Conservation (phyloP, 1,139 yeast genomes). For the Hansenula sp. region DNA sequence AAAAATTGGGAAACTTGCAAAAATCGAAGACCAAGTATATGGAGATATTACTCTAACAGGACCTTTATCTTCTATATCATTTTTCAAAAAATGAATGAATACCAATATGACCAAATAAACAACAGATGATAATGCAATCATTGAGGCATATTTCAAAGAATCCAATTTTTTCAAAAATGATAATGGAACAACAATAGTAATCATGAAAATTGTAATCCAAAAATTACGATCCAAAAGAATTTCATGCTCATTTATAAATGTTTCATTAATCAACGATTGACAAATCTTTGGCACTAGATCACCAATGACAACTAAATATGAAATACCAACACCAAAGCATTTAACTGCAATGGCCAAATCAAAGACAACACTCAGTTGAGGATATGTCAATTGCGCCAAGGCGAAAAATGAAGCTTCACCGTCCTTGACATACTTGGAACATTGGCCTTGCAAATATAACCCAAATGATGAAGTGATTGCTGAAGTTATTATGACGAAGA, state of each 20-base stretch:
- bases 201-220: constrained; percentile 64
- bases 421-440: constrained; percentile 48
- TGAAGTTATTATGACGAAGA: constrained; percentile 61
- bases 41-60: constrained; percentile 35
- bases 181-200: constrained; percentile 51
- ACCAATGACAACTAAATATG: constrained; percentile 73
- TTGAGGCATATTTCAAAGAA: constrained; percentile 66
- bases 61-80: constrained; percentile 37
- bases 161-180: constrained; percentile 63
- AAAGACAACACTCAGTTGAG: constrained; percentile 74
- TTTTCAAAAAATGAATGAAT: constrained; percentile 47
- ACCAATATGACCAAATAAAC: constrained; percentile 63
- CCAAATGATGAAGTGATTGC: constrained; percentile 75
- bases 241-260: constrained; percentile 16
- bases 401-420: constrained; percentile 86
- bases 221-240: constrained; percentile 46
- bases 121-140: constrained; percentile 66
- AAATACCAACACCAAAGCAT: constrained; percentile 78
- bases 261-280: constrained; percentile 34
- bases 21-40: constrained; percentile 28
- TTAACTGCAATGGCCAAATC: constrained; percentile 89
- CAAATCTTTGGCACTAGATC: constrained; percentile 72
- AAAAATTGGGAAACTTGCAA: constrained; percentile 62
- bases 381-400: constrained; percentile 75
- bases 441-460: constrained; percentile 66